phyloP scores from a whole-genome alignment of 306 rosid genomes.

The Cucumis sativus region DNA sequence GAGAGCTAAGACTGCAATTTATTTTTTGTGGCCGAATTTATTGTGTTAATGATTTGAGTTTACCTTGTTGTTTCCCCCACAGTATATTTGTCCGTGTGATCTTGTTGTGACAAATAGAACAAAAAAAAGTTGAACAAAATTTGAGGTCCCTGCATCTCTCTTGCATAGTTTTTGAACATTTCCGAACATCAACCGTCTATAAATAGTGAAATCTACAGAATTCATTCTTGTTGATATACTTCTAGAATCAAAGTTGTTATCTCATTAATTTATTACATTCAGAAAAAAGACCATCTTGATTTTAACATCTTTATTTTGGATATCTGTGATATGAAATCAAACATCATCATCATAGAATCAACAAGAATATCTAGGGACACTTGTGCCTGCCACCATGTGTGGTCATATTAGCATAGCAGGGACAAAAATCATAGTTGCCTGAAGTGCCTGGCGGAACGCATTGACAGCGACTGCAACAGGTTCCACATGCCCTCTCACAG shows the following conservation, averaged over 20 bases:
- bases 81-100: neutral
- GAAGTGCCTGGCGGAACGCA: slow-evolving; percentile 72
- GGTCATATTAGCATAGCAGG: slow-evolving; percentile 52
- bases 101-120: slow-evolving; percentile 15
- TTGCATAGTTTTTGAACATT: slow-evolving; percentile 1
- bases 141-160: neutral
- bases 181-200: neutral
- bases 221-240: neutral
- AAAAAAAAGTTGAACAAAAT: neutral
- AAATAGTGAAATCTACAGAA: neutral
- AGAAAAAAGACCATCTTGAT: neutral
- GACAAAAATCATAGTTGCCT: slow-evolving; percentile 48
- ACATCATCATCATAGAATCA: neutral
- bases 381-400: slow-evolving; percentile 60
- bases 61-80: neutral
- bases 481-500: slow-evolving; percentile 59
- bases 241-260: neutral
- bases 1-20: neutral
- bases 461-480: slow-evolving; percentile 47
- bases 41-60: slow-evolving; percentile 2
- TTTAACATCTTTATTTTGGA: neutral
- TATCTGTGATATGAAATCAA: neutral
- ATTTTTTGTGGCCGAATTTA: neutral
- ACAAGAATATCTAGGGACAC: slow-evolving; percentile 38
- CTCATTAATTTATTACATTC: neutral